A percentile compares a stretch with the other conserved stretches of the same genome.
Evolutionary conservation across 306 rosid genomes (phyloP).

Genomic region (Astragalus membranaceus): DNA sequence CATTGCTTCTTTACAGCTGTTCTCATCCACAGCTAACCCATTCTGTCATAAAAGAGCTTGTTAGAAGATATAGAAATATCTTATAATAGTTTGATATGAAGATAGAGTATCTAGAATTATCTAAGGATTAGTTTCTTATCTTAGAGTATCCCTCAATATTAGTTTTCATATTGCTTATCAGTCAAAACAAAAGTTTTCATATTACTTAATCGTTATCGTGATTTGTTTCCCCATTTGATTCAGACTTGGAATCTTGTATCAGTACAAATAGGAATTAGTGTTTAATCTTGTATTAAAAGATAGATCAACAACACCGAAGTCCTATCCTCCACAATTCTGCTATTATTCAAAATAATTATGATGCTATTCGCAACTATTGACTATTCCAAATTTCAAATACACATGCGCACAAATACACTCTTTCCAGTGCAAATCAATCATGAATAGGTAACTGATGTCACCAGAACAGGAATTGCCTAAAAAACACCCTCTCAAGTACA

Average conservation of each 20-base stretch:
- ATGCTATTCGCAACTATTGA: neutral
- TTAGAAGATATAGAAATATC: neutral
- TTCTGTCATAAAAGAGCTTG: conserved; percentile 35
- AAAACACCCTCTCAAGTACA: neutral
- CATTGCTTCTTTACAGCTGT: conserved; percentile 37
- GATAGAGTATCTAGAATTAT: neutral
- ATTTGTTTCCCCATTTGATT: no score
- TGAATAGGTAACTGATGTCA: neutral
- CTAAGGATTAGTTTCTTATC: neutral
- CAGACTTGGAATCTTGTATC: no score
- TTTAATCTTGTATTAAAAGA: no score
- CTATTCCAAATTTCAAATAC: neutral
- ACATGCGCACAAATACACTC: neutral
- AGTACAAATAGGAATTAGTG: no score
- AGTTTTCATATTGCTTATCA: neutral
- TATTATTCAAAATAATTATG: neutral
- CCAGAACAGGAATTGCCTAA: neutral
- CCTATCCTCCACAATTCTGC: neutral
- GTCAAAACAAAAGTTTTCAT: no score
- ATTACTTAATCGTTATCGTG: no score
- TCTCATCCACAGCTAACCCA: conserved; percentile 54
- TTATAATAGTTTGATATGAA: neutral
- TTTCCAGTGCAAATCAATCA: neutral
- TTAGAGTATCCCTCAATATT: neutral
- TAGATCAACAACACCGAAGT: no score